These are phyloP conservation scores for Udeniomyces megalosporus DNA, from an alignment of 768 basidiomycete species.

Conservation along the genomic window DNA sequence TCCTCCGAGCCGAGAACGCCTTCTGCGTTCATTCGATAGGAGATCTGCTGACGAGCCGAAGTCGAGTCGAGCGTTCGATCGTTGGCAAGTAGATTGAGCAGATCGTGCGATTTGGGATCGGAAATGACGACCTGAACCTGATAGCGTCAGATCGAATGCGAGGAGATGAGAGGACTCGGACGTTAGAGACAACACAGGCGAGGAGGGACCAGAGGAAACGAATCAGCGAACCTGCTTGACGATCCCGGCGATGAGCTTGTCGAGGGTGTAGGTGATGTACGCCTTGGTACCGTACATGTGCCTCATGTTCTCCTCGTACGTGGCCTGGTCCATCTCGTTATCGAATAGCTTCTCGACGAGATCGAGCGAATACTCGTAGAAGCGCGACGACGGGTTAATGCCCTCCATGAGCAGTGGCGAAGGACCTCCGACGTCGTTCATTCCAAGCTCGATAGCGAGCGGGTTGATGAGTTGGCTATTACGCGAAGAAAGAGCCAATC, in stretches of 20 bases:
- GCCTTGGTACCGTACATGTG: constrained; percentile 53
- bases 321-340: constrained; percentile 74
- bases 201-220: background rate
- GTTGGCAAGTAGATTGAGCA: constrained; percentile 57
- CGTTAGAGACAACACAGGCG: background rate
- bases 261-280: constrained; percentile 80
- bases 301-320: constrained; percentile 88
- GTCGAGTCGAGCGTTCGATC: constrained; percentile 35
- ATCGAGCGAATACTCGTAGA: constrained; percentile 75
- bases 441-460: constrained; percentile 62
- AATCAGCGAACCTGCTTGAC: constrained; percentile 65
- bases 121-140: constrained; percentile 74
- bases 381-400: constrained; percentile 42
- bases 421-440: constrained; percentile 45
- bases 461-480: constrained; percentile 55
- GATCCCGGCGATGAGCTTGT: constrained; percentile 73
- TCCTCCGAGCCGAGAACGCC: constrained; percentile 31
- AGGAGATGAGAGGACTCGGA: background rate
- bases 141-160: background rate
- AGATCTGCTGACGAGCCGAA: constrained; percentile 30
- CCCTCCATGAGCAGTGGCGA: constrained; percentile 25
- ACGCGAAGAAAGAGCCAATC: constrained; percentile 36
- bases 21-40: constrained; percentile 34
- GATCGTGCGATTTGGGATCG: constrained; percentile 72
- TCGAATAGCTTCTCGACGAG: constrained; percentile 89